Evolutionary conservation across 2,329 filamentous ascomycete genomes (phyloP), one percentile per base, ranked within the genome.

Genomic region (Cladosporium sphaerospermum): DNA sequence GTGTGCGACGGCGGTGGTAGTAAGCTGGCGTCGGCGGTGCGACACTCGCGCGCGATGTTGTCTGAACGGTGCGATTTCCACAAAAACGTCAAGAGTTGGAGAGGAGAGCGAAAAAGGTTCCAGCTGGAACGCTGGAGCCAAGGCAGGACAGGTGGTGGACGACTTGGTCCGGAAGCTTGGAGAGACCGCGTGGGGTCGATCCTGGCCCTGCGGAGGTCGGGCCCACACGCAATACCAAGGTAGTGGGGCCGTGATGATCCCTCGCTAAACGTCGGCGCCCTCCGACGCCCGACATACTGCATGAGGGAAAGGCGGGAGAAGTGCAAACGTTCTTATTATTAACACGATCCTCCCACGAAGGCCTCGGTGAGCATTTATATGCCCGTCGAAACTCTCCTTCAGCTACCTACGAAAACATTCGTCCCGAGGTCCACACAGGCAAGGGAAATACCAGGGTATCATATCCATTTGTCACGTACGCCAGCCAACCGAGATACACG

Each of bases 111-210:
- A 28, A 28, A 28, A 28, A 28, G 23, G 23, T 28, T 28, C 23
- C 23, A 28, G 23, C 23, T 28, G 23, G 23, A 5, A 5, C 4
- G 34, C 34, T 37, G 34, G 9, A 37, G 39, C 39, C 39, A 41
- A 41, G 39, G 39, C 13, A 41, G 14, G 23, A 28, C 23, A 41
- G 11, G n/a, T n/a, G 14, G 18, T 37, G 34, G 34, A 14, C 13
- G 39, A 41, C 39, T 14, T 14, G 39, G 39, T 28, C 48, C n/a
- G 18, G 48, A 51, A 51, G 48, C 48, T 51, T 51, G 48, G 40
- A 36, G 23, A 39, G 23, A 31, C 32, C 48, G 48, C 32, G 40
- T 44, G 31, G 45, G 32, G 33, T 13, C 19, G 14, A 23, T 41
- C 31, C 11, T 14, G 36, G 13, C 16, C 11, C 16, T 51, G 48